phyloP scores from a whole-genome alignment of 2,329 filamentous ascomycete genomes.

The Neonectria sp. region DNA sequence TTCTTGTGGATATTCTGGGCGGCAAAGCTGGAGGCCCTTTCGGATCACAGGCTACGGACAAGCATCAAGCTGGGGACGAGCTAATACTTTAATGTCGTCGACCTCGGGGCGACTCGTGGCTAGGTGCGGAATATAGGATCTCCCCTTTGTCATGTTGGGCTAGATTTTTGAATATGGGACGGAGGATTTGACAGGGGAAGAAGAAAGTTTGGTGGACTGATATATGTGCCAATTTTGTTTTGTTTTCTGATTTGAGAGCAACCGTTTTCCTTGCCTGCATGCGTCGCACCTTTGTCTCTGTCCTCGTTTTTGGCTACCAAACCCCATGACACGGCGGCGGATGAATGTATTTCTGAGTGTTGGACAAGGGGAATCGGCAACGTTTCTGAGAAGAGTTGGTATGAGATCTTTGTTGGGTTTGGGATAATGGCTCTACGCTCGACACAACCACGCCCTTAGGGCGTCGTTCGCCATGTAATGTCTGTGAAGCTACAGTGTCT shows the following conservation, averaged over 20 bases:
- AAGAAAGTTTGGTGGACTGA: conserved; percentile 36
- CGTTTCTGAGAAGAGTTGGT: conserved; percentile 35
- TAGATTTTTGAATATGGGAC: conserved; percentile 41
- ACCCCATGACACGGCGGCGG: background rate
- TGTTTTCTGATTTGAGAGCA: conserved; percentile 33
- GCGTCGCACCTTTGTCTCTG: conserved; percentile 11
- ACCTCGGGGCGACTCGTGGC: conserved; percentile 11
- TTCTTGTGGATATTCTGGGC: conserved; percentile 55
- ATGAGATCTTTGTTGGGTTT: conserved; percentile 34
- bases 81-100: conserved; percentile 26
- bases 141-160: conserved; percentile 41
- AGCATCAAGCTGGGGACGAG: conserved; percentile 29
- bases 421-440: conserved; percentile 32
- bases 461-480: conserved; percentile 43
- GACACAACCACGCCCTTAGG: conserved; percentile 26
- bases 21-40: conserved; percentile 41
- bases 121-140: conserved; percentile 32
- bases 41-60: conserved; percentile 37
- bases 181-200: conserved; percentile 35
- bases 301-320: background rate
- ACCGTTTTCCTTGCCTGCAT: conserved; percentile 4
- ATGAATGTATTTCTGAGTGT: conserved; percentile 5
- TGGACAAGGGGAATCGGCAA: conserved; percentile 5
- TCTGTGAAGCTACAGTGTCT: conserved; percentile 44
- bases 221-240: conserved; percentile 38